Conservation (phyloP, 805 yeast genomes). For the Barnettozyma wickerhamii region DNA sequence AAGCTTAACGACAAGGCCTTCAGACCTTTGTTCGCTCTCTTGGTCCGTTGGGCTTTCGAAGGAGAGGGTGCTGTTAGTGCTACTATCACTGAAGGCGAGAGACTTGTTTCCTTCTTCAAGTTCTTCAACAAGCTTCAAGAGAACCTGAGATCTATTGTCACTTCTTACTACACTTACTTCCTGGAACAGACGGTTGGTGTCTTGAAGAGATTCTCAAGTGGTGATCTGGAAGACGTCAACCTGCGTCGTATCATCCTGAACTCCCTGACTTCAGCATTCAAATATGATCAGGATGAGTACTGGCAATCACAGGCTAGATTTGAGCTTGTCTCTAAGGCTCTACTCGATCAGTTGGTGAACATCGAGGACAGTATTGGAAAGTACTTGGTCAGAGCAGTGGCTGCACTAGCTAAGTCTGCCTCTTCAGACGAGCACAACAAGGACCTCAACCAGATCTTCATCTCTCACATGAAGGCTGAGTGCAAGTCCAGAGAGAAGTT, state of each 20-base stretch:
- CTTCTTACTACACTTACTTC: constrained; percentile 82
- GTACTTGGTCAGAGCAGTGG: constrained; percentile 72
- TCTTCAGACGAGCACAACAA: constrained; percentile 74
- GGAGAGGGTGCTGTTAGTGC: constrained; percentile 62
- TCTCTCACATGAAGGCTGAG: constrained; percentile 63
- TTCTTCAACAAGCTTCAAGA: constrained; percentile 84
- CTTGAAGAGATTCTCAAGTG: constrained; percentile 44
- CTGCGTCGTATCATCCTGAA: constrained; percentile 70
- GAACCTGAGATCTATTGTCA: constrained; percentile 78
- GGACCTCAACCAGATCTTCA: constrained; percentile 57
- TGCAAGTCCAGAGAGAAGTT: constrained; percentile 55
- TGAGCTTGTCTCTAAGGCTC: constrained; percentile 58
- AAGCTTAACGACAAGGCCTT: constrained; percentile 91
- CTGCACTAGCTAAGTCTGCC: constrained; percentile 68
- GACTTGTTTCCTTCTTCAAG: constrained; percentile 73
- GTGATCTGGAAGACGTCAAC: constrained; percentile 42
- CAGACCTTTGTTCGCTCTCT: constrained; percentile 83
- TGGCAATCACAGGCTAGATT: constrained; percentile 90
- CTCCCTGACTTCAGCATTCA: constrained; percentile 76
- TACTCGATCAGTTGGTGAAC: constrained; percentile 60
- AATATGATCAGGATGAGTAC: constrained; percentile 87
- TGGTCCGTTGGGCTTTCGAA: constrained; percentile 89
- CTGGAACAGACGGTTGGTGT: constrained; percentile 65
- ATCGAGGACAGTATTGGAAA: constrained; percentile 76
- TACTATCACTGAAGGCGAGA: constrained; percentile 44